These are phyloP conservation scores for Calamus simplicifolius DNA, from an alignment of 176 grass and related monocot genomes.

Conservation along the genomic window DNA sequence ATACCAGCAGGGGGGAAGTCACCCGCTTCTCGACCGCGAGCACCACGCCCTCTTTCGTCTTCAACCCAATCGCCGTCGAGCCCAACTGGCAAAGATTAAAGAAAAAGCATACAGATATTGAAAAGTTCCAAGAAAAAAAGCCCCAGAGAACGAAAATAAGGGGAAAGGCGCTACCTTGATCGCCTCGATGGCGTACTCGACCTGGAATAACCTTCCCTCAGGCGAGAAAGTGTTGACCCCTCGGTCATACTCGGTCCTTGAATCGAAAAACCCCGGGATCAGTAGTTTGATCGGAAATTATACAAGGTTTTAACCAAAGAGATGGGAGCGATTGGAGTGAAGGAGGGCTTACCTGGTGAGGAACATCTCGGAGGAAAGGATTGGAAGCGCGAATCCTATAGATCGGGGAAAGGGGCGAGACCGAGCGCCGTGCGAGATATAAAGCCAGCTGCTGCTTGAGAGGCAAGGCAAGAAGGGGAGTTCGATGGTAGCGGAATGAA, in stretches of 20 bases:
- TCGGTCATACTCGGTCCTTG: conserved; percentile 85
- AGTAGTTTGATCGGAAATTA: too few relatives aligned
- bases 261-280: not conserved
- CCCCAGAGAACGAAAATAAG: not conserved
- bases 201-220: conserved; percentile 87
- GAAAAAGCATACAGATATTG: too few relatives aligned
- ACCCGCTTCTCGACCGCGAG: conserved; percentile 96
- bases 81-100: conserved; percentile 52
- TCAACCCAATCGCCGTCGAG: conserved; percentile 78
- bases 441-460: too few relatives aligned
- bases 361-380: conserved; percentile 41
- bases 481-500: too few relatives aligned
- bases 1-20: conserved; percentile 79
- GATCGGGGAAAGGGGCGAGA: too few relatives aligned
- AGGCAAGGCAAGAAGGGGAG: too few relatives aligned
- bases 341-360: conserved; percentile 62
- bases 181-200: conserved; percentile 96
- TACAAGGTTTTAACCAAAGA: too few relatives aligned
- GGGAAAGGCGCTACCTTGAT: conserved; percentile 55
- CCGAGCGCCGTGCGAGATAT: too few relatives aligned
- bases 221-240: conserved; percentile 93
- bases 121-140: not conserved
- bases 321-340: too few relatives aligned
- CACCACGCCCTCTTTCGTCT: conserved; percentile 88
- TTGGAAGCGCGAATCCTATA: too few relatives aligned